A percentile compares a stretch with the other conserved stretches of the same genome.
These are phyloP conservation scores for Colletotrichum sp. DNA, from an alignment of 2,329 filamentous ascomycete species.

Conservation along the genomic window DNA sequence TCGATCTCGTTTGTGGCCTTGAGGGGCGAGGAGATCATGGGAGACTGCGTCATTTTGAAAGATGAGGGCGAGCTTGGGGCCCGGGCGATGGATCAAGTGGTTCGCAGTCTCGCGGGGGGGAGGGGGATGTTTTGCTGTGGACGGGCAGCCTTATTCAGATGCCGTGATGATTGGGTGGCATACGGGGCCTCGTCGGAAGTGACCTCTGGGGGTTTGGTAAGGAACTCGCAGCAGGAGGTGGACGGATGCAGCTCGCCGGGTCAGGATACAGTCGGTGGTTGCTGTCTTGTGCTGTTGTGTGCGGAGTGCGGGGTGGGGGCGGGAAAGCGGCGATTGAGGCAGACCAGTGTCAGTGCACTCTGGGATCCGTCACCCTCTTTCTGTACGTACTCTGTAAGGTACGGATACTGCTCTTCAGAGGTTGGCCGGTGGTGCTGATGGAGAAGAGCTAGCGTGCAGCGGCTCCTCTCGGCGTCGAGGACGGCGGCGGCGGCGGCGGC, in stretches of 20 bases:
- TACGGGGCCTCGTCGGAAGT: constrained; percentile 15
- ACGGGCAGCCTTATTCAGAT: constrained; percentile 16
- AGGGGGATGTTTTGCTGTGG: background rate
- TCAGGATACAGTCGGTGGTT: constrained; percentile 1
- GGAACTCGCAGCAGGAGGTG: constrained; percentile 3
- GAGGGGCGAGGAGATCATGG: constrained; percentile 94
- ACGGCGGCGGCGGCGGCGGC: background rate
- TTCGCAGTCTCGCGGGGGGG: background rate
- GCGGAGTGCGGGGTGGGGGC: constrained; percentile 19
- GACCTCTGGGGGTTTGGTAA: background rate
- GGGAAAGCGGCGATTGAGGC: constrained; percentile 4
- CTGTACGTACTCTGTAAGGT: constrained; percentile 16
- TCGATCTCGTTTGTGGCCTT: constrained; percentile 98
- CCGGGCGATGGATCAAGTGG: background rate
- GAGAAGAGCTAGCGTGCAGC: background rate
- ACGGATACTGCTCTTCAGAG: background rate
- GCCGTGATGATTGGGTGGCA: constrained; percentile 14
- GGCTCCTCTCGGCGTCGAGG: background rate
- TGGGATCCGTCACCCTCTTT: background rate
- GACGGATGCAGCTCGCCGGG: constrained; percentile 16
- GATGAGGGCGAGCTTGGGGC: constrained; percentile 14
- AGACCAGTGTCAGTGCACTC: constrained; percentile 12
- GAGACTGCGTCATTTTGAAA: constrained; percentile 76
- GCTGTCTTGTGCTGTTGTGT: constrained; percentile 10
- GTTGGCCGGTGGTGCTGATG: background rate